Base-by-base conservation (phyloP, 495 filamentous ascomycete species). In the Penicillium chermesinum region DNA sequence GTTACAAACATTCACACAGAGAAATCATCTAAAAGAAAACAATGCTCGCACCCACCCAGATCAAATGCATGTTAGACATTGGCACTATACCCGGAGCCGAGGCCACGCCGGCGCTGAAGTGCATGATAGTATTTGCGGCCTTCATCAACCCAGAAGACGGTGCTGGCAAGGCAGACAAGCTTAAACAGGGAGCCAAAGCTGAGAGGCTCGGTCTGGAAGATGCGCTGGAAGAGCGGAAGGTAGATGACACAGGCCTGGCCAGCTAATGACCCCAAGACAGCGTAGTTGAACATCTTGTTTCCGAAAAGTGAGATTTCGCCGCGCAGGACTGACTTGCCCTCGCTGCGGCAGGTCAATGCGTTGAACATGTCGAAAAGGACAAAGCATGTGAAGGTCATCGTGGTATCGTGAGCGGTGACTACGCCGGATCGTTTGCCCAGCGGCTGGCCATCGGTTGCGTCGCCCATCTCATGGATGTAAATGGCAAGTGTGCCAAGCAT, bases 361-460 rank as follows among this genome's bases (percentile, higher is more conserved):
- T 96, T 96, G 74, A 95, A 94, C 93, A 98, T 97, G 72, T 98
- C 93, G 64, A 96, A 98, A 19, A 97, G 76, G 17, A 98, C 93
- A 59, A 98, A 98, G 68, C 88, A 94, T 16, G 93, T 98, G 65
- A 98, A 98, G 1, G 93, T 98, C 89, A 96, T 96, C 48, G 93
- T 98, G 13, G 93, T 98, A 71, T 98, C 93, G 58, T 94, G 89
- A 21, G 86, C 88, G 9, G 83, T 95, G 42, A 96, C 85, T 38
- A 82, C 70, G 39, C 89, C 65, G 15, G 73, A 70, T 12, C 62
- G 65, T 40, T 73, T 71, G 22, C 64, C 69, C 2, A 69, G 44
- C 12, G 63, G 64, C 3, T 60, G 45, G 10, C 53, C 54, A 39
- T 69, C 65, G 44, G 65, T 60, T 9, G 59, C 54, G 54, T 91